phyloP scores from a whole-genome alignment of 306 rosid genomes.

The Arachis stenosperma region DNA sequence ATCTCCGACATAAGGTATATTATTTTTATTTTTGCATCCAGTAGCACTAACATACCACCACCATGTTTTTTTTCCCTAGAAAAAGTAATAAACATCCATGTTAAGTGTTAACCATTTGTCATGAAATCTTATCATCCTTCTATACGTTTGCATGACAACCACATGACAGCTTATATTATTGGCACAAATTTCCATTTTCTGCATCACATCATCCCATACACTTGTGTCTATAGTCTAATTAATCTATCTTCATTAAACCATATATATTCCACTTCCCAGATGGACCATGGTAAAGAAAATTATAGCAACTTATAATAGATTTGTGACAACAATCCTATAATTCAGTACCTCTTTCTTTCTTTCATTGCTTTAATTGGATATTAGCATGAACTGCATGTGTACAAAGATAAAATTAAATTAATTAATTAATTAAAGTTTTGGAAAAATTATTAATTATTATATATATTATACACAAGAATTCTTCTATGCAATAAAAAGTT shows the following conservation, averaged over 20 bases:
- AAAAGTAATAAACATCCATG: constrained; percentile 39
- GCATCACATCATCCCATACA: constrained; percentile 35
- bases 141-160: constrained; percentile 20
- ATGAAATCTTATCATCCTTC: constrained; percentile 39
- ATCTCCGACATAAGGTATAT: constrained; percentile 53
- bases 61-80: constrained; percentile 13
- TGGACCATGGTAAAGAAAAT: too few species aligned
- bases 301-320: too few species aligned
- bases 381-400: too few species aligned
- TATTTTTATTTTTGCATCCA: constrained; percentile 36
- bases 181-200: constrained; percentile 25
- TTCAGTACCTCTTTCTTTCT: too few species aligned
- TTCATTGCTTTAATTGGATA: too few species aligned
- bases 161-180: background rate
- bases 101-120: constrained; percentile 21
- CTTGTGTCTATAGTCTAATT: constrained; percentile 14
- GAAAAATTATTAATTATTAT: too few species aligned
- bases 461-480: too few species aligned
- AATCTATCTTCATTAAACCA: constrained; percentile 16
- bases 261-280: too few species aligned
- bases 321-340: too few species aligned
- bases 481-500: too few species aligned
- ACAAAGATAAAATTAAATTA: too few species aligned
- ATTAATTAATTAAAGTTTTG: too few species aligned
- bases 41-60: constrained; percentile 30